Percentiles rank a stretch among this genome's conserved stretches.
Conservation (phyloP, 2,329 filamentous ascomycete genomes). For the Hypoxylon sp. region DNA sequence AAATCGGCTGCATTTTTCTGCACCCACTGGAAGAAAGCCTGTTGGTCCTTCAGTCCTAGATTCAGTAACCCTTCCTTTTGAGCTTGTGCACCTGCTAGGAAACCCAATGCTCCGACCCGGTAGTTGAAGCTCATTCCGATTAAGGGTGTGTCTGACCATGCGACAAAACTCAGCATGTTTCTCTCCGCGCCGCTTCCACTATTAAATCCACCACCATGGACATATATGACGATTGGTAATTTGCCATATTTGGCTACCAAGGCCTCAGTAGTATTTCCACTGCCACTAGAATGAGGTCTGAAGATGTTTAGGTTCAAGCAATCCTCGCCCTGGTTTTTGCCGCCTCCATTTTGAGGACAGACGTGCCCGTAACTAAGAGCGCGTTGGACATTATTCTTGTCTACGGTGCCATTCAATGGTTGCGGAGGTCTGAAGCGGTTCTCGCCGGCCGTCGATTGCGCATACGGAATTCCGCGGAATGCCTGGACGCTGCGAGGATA, state of each 20-base stretch:
- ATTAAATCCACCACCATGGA: constrained; percentile 76
- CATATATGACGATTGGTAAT: constrained; percentile 70
- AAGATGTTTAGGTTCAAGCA: constrained; percentile 69
- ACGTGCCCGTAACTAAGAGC: constrained; percentile 56
- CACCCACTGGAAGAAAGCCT: constrained; percentile 72
- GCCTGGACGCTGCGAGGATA: constrained; percentile 62
- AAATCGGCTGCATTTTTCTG: constrained; percentile 71
- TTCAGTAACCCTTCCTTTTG: constrained; percentile 72
- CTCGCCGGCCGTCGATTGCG: constrained; percentile 56
- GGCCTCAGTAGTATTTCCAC: constrained; percentile 40
- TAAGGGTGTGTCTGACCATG: constrained; percentile 67
- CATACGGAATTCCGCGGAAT: constrained; percentile 67
- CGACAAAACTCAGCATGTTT: constrained; percentile 73
- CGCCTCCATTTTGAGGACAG: constrained; percentile 53
- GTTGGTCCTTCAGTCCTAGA: constrained; percentile 75
- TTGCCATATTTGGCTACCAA: constrained; percentile 50
- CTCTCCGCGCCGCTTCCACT: constrained; percentile 67
- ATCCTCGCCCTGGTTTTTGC: constrained; percentile 62
- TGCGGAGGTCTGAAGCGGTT: constrained; percentile 64
- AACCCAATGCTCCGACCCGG: constrained; percentile 77
- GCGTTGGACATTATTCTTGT: constrained; percentile 54
- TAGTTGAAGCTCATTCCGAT: constrained; percentile 74
- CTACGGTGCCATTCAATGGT: constrained; percentile 50
- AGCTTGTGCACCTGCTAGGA: constrained; percentile 71
- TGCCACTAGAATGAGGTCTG: constrained; percentile 56